Evolutionary conservation across 2,329 filamentous ascomycete genomes (phyloP), one percentile per base, ranked within the genome.

Genomic region (Arthroderma sp.): DNA sequence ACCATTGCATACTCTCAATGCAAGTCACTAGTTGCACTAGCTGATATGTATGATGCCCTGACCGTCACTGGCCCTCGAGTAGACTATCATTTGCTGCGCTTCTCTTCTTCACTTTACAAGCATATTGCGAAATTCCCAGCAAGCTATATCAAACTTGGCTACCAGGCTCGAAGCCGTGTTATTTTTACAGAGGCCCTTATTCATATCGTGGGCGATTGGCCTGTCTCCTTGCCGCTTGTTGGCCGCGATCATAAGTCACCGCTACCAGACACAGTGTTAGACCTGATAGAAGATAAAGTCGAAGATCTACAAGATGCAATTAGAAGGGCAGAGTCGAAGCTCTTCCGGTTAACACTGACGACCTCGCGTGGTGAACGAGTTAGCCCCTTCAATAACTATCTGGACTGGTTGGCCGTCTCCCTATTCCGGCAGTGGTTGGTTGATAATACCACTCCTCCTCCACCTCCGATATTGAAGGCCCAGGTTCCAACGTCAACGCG

Each of bases 61-160:
- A 79, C 84, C 31, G 89, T 96, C 15, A 89, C 94, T 7, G 91
- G 91, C 0, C 88, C 88, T 1, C 82, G 91, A 38, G 87, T 96
- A 47, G 91, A 96, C 71, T 91, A 97, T 73, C 91, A 97, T 70
- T 79, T 97, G 13, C 77, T 97, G 15, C 88, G 93, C 64, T 97
- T 96, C 70, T 89, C 93, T 66, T 87, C 86, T 21, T 82, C 89
- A 1, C 79, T 97, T 1, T 96, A 91, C 86, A 95, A 93, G 71
- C 91, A 96, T 72, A 94, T 96, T 61, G 90, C 91, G 55, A 96
- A 95, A 72, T 96, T 96, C 68, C 91, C 91, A 11, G 88, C 93
- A 52, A 90, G 85, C 59, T 97, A 96, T 68, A 81, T 96, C 52
- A 91, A 91, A 58, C 80, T 97, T 1, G 91, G 90, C 38, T 95